Conservation (phyloP, 2,329 filamentous ascomycete species). For the Hortaea sp. region DNA sequence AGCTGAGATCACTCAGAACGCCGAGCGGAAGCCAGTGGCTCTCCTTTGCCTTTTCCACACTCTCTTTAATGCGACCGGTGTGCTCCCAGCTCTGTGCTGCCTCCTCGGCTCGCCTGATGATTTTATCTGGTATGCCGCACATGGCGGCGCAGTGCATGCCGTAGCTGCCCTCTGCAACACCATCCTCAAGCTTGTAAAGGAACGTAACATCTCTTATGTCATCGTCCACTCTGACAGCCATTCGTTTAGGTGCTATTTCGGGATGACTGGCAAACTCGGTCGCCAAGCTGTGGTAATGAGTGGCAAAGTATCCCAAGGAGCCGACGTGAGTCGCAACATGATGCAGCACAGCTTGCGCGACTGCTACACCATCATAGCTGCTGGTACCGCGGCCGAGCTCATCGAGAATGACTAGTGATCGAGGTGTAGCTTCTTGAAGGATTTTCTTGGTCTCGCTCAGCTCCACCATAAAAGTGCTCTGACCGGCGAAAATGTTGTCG, state of each 20-base stretch:
- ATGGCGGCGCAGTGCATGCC: conserved; percentile 99
- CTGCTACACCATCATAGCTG: conserved; percentile 91
- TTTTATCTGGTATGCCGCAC: conserved; percentile 78
- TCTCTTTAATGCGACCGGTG: conserved; percentile 81
- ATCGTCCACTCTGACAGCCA: conserved; percentile 92
- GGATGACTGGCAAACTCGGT: conserved; percentile 84
- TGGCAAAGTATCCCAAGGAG: conserved; percentile 92
- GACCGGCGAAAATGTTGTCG: conserved; percentile 96
- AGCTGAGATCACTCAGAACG: conserved; percentile 76
- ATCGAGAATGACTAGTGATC: conserved; percentile 91
- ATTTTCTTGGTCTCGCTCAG: conserved; percentile 98
- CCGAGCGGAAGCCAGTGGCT: conserved; percentile 78
- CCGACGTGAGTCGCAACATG: conserved; percentile 89
- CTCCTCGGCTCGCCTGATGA: conserved; percentile 78
- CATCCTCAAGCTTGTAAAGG: conserved; percentile 84
- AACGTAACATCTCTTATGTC: conserved; percentile 82
- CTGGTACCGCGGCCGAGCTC: conserved; percentile 91
- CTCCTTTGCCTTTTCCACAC: conserved; percentile 59
- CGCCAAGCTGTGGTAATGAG: conserved; percentile 90
- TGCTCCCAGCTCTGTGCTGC: conserved; percentile 93
- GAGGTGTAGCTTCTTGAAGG: conserved; percentile 80
- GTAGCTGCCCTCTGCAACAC: conserved; percentile 91
- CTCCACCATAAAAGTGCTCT: conserved; percentile 97
- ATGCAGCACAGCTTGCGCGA: conserved; percentile 94
- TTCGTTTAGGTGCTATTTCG: conserved; percentile 74